Conservation (phyloP, 108 stramenopile genomes). For the Nitzschia sp. region DNA sequence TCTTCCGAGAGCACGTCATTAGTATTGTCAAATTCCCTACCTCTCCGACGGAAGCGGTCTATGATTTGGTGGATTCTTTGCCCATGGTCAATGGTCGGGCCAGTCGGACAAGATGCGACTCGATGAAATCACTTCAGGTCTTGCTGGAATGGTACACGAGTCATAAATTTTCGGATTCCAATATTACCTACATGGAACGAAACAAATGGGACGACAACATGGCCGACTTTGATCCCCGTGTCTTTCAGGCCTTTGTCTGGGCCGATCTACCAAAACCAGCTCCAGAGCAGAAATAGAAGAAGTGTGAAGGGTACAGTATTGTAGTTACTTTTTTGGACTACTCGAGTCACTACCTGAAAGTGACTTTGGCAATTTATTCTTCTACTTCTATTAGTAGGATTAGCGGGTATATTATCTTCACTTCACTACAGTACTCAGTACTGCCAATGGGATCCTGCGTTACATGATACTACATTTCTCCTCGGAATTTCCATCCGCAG, state of each 20-base stretch:
- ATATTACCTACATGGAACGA: conserved; percentile 73
- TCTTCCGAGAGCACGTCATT: conserved; percentile 90
- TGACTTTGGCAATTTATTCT: too few species aligned
- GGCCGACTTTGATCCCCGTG: conserved; percentile 90
- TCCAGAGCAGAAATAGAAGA: background rate
- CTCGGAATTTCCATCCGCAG: background rate
- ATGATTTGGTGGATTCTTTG: conserved; percentile 84
- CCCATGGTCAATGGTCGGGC: conserved; percentile 54
- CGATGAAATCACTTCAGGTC: conserved; percentile 50
- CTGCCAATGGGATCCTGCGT: too few species aligned
- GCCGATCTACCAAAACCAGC: conserved; percentile 37
- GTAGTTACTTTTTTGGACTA: too few species aligned
- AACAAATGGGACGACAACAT: conserved; percentile 85
- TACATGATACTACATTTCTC: conserved; percentile 1
- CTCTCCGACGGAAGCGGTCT: conserved; percentile 39
- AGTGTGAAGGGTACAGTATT: too few species aligned
- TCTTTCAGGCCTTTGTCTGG: conserved; percentile 93
- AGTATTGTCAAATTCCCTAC: conserved; percentile 79
- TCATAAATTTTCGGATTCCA: conserved; percentile 70
- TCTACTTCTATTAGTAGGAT: too few species aligned
- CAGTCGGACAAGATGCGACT: conserved; percentile 78
- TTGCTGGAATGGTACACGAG: conserved; percentile 73
- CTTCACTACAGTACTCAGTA: too few species aligned
- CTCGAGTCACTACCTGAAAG: too few species aligned
- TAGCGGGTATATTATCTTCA: too few species aligned